These are phyloP conservation scores for Amaranthus tricolor DNA, from an alignment of 179 eudicot genomes.

Conservation along the genomic window DNA sequence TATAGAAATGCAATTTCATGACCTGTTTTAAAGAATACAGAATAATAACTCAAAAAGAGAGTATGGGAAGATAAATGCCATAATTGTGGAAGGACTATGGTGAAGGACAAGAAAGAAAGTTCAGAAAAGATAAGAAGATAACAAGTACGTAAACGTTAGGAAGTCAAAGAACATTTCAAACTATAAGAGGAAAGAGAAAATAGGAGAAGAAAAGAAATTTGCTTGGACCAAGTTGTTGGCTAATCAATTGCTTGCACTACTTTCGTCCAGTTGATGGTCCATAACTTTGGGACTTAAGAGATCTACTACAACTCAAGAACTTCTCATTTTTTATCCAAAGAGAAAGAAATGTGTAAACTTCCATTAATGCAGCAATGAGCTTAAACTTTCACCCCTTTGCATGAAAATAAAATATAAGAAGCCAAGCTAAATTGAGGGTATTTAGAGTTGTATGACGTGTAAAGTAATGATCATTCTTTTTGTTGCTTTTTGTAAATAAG, in stretches of 20 bases:
- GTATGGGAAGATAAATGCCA: not conserved
- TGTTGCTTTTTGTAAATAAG: not conserved
- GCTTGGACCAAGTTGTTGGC: not conserved
- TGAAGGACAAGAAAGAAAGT: not conserved
- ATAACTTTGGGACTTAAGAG: not conserved
- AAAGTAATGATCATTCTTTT: not conserved
- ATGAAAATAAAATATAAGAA: not conserved
- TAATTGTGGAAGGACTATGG: not conserved
- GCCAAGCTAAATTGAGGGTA: not conserved
- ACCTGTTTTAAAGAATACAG: not conserved
- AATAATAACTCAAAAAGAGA: slow-evolving; percentile 16
- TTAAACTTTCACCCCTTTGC: not conserved
- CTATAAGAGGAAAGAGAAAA: not conserved
- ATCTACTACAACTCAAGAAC: not conserved
- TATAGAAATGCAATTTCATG: not conserved
- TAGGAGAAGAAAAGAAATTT: not conserved
- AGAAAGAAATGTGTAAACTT: not conserved
- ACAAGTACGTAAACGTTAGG: not conserved
- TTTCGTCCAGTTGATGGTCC: not conserved
- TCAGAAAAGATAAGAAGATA: not conserved
- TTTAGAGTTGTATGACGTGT: not conserved
- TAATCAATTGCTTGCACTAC: not conserved
- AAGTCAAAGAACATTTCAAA: not conserved
- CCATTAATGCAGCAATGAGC: not conserved
- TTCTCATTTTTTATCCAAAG: not conserved